Conservation (phyloP, 768 basidiomycete genomes). For the Suillus occidentalis region DNA sequence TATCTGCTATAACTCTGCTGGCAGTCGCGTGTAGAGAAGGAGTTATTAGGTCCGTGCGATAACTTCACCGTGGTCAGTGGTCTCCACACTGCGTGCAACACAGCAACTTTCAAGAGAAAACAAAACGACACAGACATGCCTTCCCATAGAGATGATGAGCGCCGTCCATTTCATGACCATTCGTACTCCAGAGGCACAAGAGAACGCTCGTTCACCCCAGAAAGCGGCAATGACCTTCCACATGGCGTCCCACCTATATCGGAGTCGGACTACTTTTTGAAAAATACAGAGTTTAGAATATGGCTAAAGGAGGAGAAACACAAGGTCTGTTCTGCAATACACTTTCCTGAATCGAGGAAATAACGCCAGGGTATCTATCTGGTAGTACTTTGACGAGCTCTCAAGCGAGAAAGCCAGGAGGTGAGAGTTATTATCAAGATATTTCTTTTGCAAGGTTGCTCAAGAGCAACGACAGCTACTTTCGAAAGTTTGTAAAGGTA, state of each 20-base stretch:
- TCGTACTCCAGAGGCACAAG: constrained; percentile 27
- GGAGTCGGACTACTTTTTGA: constrained; percentile 87
- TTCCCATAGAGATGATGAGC: constrained; percentile 11
- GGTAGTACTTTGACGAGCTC: constrained; percentile 83
- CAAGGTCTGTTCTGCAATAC: constrained; percentile 41
- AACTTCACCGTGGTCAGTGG: neutral
- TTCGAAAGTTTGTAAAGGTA: constrained; percentile 90
- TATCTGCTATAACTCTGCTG: neutral
- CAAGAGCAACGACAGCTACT: constrained; percentile 58
- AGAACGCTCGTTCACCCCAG: constrained; percentile 45
- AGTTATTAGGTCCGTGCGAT: neutral
- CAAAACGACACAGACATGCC: constrained; percentile 12
- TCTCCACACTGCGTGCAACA: neutral
- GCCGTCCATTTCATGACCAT: constrained; percentile 10
- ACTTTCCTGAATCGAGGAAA: constrained; percentile 36
- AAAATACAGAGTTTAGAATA: constrained; percentile 79
- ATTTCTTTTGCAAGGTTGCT: constrained; percentile 26
- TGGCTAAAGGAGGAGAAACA: constrained; percentile 81
- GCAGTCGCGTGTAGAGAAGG: neutral
- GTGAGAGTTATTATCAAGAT: constrained; percentile 37
- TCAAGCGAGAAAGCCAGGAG: constrained; percentile 79
- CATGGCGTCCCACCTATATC: constrained; percentile 60
- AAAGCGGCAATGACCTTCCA: constrained; percentile 48
- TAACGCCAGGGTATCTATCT: neutral
- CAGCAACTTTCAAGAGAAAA: neutral